Conservation (phyloP, 352 stramenopile genomes). For the Phytophthora chlamydospora region DNA sequence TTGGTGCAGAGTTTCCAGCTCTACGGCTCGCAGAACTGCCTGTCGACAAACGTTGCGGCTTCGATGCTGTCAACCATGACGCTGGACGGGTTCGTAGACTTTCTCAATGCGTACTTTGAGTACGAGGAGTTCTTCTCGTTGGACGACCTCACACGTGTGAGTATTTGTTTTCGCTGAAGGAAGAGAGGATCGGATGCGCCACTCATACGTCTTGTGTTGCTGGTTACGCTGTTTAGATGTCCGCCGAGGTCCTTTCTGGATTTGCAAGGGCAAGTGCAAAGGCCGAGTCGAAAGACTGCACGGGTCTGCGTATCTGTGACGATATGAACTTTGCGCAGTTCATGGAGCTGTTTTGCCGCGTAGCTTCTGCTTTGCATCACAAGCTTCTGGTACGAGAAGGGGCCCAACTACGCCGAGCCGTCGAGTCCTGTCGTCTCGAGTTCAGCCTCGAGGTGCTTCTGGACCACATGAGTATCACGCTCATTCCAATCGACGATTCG, state of each 20-base stretch:
- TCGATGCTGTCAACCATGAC: constrained; percentile 44
- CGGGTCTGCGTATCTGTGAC: not conserved
- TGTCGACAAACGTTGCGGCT: constrained; percentile 13
- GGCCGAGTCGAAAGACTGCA: constrained; percentile 16
- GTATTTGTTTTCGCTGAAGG: not conserved
- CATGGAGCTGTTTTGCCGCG: constrained; percentile 67
- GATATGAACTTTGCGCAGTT: constrained; percentile 65
- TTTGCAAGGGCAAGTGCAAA: constrained; percentile 8
- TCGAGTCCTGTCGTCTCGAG: constrained; percentile 66
- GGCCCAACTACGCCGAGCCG: constrained; percentile 52
- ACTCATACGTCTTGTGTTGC: not conserved
- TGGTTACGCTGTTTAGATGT: constrained; percentile 16
- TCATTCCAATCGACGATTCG: constrained; percentile 27
- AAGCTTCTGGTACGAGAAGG: constrained; percentile 52
- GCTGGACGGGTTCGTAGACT: constrained; percentile 76
- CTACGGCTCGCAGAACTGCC: constrained; percentile 45
- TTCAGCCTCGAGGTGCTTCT: constrained; percentile 68
- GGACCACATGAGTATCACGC: constrained; percentile 58
- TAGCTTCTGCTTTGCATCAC: constrained; percentile 60
- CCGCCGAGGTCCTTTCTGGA: constrained; percentile 6
- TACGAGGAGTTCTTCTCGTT: constrained; percentile 78
- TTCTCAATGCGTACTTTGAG: constrained; percentile 81
- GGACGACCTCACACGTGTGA: constrained; percentile 43
- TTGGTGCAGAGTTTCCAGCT: constrained; percentile 67
- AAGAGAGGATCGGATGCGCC: not conserved